Evolutionary conservation across 2,329 filamentous ascomycete species (phyloP), one percentile per base, ranked within the genome.

Genomic region (Myriosclerotinia duriaeana): DNA sequence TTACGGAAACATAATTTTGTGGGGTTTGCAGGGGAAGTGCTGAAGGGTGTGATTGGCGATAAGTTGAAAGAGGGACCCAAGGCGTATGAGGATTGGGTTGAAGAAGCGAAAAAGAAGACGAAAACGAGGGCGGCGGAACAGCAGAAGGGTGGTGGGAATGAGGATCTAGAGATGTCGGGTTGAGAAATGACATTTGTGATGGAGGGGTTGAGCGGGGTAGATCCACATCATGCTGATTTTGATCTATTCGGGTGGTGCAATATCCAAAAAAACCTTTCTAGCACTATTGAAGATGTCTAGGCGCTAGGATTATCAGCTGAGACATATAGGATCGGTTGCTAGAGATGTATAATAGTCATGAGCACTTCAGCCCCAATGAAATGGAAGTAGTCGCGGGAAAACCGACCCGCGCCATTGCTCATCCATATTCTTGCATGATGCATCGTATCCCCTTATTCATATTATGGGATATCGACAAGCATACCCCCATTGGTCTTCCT

Each of bases 1-100:
- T 82, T 99, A 74, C 82, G 95, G 68, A 83, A 91, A 73, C 94
- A 97, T 78, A 99, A 99, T 79, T 99, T 99, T 80, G 91, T 99
- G 0, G 94, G 93, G 0, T 97, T 99, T 74, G 90, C 94, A 3
- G 93, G 92, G 15, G 93, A 97, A 81, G 83, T 97, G 68, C 80
- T 97, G 73, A 96, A 95, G 82, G 90, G 88, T 0, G 94, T 97
- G 5, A 90, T 92, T n/a, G 83, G 80, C 70, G 78, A 80, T 69
- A 97, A 96, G 82, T 76, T 96, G 52, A 81, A 83, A 68, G 84
- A 89, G 70, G 89, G 86, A 0, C 81, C 85, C 3, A 84, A 81
- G 15, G 87, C 82, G 15, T 95, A 94, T 77, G 83, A 89, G 1
- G 80, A 81, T 73, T 96, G 92, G 91, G 80, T 95, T 20, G 85